These are phyloP conservation scores for Limnomonas spitsbergensis DNA, from an alignment of 139 green algal species.

Conservation along the genomic window DNA sequence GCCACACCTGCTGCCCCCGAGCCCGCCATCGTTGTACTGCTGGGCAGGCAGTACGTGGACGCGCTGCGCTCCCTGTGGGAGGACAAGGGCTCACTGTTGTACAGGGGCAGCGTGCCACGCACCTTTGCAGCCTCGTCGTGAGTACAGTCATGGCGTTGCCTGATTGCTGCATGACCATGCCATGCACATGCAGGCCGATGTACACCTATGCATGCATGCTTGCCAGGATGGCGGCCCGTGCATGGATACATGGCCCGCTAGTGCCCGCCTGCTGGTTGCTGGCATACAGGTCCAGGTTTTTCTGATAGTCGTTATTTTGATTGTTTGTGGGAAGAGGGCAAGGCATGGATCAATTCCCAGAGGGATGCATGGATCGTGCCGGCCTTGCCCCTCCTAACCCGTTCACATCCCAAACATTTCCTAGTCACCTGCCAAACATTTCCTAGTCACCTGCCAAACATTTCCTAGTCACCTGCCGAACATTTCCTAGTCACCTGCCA, in stretches of 20 bases:
- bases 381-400: too few relatives aligned
- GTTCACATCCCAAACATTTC: too few relatives aligned
- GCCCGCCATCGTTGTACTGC: background rate
- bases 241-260: background rate
- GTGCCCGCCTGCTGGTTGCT: background rate
- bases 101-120: background rate
- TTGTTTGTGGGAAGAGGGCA: too few relatives aligned
- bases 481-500: too few relatives aligned
- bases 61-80: background rate
- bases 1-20: background rate
- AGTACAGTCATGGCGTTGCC: background rate
- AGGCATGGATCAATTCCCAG: too few relatives aligned
- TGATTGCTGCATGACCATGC: background rate
- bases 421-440: too few relatives aligned
- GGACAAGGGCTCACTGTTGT: background rate
- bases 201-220: background rate
- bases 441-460: too few relatives aligned
- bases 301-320: too few relatives aligned
- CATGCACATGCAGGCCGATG: background rate
- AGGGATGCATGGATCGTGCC: too few relatives aligned
- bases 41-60: background rate
- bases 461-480: too few relatives aligned
- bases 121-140: slow-evolving; percentile 1
- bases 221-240: too few relatives aligned
- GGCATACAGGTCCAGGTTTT: too few relatives aligned